A percentile compares a stretch with the other conserved stretches of the same genome.
These are phyloP conservation scores for Citrullus colocynthis DNA, from an alignment of 306 rosid species.

Conservation along the genomic window DNA sequence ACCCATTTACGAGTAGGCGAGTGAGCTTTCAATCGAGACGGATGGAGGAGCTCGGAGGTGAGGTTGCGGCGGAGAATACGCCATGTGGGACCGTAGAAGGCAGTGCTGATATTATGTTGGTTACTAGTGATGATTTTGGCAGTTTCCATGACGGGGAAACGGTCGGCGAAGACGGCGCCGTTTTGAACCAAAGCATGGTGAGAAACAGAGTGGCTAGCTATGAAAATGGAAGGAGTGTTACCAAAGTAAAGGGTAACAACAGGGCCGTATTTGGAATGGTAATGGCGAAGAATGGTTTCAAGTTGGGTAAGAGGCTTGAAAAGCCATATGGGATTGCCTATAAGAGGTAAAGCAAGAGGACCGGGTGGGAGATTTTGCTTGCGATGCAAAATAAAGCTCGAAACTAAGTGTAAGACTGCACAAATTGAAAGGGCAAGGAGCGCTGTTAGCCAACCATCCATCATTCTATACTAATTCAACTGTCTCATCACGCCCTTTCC, in stretches of 20 bases:
- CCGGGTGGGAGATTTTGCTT: not conserved
- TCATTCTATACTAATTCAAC: no score
- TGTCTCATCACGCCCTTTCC: not conserved
- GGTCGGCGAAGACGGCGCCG: conserved; percentile 11
- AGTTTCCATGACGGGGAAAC: not conserved
- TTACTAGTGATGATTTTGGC: conserved; percentile 7
- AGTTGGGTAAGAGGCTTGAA: not conserved
- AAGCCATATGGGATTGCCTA: conserved; percentile 9
- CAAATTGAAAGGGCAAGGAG: not conserved
- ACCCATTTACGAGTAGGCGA: not conserved
- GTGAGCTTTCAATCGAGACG: conserved; percentile 2
- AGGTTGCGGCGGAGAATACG: conserved; percentile 10
- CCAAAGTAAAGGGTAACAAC: conserved; percentile 2
- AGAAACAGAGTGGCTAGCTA: not conserved
- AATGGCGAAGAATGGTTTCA: conserved; percentile 1
- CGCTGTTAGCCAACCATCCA: not conserved
- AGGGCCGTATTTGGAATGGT: conserved; percentile 7
- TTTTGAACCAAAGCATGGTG: conserved; percentile 3
- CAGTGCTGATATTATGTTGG: conserved; percentile 11
- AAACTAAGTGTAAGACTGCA: not conserved
- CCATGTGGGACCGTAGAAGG: conserved; percentile 10
- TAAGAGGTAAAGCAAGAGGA: not conserved
- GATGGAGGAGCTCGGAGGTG: conserved; percentile 8
- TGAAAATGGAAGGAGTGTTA: conserved; percentile 6
- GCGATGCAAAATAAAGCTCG: not conserved